Base-by-base conservation (phyloP, 768 basidiomycete species). In the Phaeotremella skinneri region DNA sequence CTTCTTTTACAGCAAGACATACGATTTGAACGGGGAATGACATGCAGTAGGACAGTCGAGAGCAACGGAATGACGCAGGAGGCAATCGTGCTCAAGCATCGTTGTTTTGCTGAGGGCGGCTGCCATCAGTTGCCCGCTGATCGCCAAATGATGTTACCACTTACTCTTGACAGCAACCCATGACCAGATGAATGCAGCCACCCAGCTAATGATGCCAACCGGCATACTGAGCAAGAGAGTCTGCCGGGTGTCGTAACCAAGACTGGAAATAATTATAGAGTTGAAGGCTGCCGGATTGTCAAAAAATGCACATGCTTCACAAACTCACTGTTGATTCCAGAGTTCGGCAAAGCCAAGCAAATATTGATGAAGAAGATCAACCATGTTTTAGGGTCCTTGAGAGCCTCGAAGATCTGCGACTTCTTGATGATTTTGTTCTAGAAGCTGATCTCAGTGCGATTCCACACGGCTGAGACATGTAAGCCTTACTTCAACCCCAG, bases 361-460 rank as follows among this genome's bases (percentile, higher is more conserved):
- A 68, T 34, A 41, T 63, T 66, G 61, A 67, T 67, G 34, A 59
- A 27, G 55, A 73, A 70, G 54, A 66, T 50, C 16, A 73, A 30
- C 61, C 66, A 71, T 1, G 67, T 64, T 45, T 62, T 66, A 23
- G 62, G 52, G 49, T 73, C 72, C 3, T 54, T 52, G 25, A 68
- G 55, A 4, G 72, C 67, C 45, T 71, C 67, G 14, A 48, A 34
- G n/a, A 64, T 42, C 41, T 71, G 69, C 9, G 17, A 17, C 21
- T 30, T 37, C 52, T 70, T 69, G 47, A 66, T 61, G 27, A 39
- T 56, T 42, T 62, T 59, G 61, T 70, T 73, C 48, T 61, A 53
- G 53, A 70, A n/a, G n/a, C n/a, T n/a, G n/a, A n/a, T n/a, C n/a
- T n/a, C n/a, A n/a, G n/a, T n/a, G n/a, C n/a, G n/a, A n/a, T n/a